Evolutionary conservation across 1,139 yeast species (phyloP), one percentile per base, ranked within the genome.

Genomic region (Candida sanyaensis): DNA sequence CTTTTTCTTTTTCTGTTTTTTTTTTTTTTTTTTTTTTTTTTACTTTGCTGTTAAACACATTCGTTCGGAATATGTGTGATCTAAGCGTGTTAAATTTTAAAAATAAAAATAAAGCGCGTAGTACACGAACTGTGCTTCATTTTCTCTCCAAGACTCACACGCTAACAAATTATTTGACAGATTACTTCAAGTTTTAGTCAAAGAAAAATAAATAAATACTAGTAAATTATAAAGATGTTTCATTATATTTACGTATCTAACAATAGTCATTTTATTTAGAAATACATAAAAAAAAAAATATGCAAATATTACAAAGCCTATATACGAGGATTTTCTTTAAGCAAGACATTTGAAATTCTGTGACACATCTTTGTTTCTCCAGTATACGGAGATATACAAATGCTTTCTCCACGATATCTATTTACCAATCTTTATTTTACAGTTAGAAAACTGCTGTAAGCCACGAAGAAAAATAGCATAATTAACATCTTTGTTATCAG

Each of bases 401-500:
- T 17, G 21, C 21, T 17, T 17, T 17, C 21, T 17, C 21, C 21
- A 17, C 21, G 21, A 17, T 17, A 17, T 17, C 21, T 60, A 88
- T 64, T 86, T 84, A 8, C 99, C 99, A 48, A 92, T 82, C 62
- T 93, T 93, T 57, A 89, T 83, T 68, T 91, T 91, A 61, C 96
- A 86, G 24, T 80, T 76, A 7, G 97, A 78, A 62, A 81, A 93
- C 58, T 82, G 84, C 56, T 86, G 89, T 56, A 93, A 76, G 1
- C 96, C 97, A 55, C 93, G 79, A 46, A 88, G 77, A 63, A 90
- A 93, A 13, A 92, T 95, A 23, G 91, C 88, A 64, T 93, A 93
- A 37, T 83, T 78, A 42, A 91, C 96, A 50, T 81, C 81, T 51
- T 75, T 84, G 61, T 88, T 87, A 61, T 89, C 96, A 7, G 88